phyloP scores from a whole-genome alignment of 2,329 filamentous ascomycete genomes.

The Aurifilum marmelostoma region DNA sequence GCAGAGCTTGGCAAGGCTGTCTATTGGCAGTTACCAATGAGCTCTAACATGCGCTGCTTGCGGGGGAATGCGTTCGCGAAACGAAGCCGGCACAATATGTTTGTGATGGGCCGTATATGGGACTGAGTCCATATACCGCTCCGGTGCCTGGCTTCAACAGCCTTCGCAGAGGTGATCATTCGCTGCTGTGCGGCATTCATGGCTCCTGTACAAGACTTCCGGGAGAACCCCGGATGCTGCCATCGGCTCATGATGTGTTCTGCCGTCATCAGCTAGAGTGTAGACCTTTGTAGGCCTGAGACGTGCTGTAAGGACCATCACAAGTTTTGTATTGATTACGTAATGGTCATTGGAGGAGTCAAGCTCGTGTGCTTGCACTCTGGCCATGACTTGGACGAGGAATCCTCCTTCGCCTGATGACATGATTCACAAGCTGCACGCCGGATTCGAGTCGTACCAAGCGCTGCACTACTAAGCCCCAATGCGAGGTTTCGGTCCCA shows the following conservation, averaged over 20 bases:
- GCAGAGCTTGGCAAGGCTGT: not conserved
- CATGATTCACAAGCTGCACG: not conserved
- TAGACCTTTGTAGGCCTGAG: not conserved
- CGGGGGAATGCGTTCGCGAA: not conserved
- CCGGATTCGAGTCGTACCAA: not conserved
- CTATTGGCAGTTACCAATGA: not conserved
- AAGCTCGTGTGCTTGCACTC: not conserved
- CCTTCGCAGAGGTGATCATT: not conserved
- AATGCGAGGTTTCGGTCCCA: not conserved
- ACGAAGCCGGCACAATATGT: not conserved
- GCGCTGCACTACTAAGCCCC: not conserved
- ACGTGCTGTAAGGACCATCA: not conserved
- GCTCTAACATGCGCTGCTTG: not conserved
- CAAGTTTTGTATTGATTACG: not conserved
- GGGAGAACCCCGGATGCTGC: not conserved
- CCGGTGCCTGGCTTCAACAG: not conserved
- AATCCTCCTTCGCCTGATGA: not conserved
- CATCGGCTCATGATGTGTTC: not conserved
- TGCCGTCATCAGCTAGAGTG: not conserved
- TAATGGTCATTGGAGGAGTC: not conserved
- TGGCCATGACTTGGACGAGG: not conserved
- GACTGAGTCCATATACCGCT: not conserved
- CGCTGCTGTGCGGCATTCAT: not conserved
- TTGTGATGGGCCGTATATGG: not conserved
- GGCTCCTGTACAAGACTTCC: not conserved